Evolutionary conservation across 2,329 filamentous ascomycete genomes (phyloP), one percentile per base, ranked within the genome.

Genomic region (Dichotomopilus funicola): DNA sequence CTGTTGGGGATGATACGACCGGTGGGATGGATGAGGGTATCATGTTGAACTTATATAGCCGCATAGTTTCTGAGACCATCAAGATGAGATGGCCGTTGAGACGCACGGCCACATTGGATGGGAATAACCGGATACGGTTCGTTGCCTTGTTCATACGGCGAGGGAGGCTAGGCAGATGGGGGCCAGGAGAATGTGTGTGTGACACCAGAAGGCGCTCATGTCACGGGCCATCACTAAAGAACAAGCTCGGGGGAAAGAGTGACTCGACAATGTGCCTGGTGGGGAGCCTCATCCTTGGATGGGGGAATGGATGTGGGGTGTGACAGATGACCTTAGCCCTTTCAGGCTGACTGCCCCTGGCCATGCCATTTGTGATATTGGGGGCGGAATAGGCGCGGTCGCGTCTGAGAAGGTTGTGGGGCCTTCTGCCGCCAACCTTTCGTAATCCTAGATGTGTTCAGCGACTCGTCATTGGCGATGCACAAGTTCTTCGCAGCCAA

Each of bases 401-500:
- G 33, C 42, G 49, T 6, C 55, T 37, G 33, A 34, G 27, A 38
- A 53, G 19, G 10, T 7, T 51, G 53, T 45, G 53, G 53, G 13
- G 42, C 43, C 37, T 33, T 19, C 19, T 3, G 19, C 19, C 19
- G 19, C 38, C 44, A 36, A 34, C 10, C 19, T 55, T 47, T 31
- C 42, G 27, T 10, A 36, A 36, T 34, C 27, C n/a, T 35, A 35
- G 34, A 33, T 36, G 11, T 47, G 19, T 27, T 27, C 19, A 27
- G 19, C 19, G 19, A 27, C 11, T 45, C n/a, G 13, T 37, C 37
- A 59, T 59, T 61, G 57, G 57, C 43, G 43, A 49, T 54, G 55
- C 59, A 61, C 59, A 61, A 61, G 59, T 59, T 56, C 59, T 57
- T 40, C 59, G 59, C 59, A 61, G 55, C 37, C 45, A 12, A 27